Base-by-base conservation (phyloP, 169 alveolate genomes). In the Amoebophrya sp. region DNA sequence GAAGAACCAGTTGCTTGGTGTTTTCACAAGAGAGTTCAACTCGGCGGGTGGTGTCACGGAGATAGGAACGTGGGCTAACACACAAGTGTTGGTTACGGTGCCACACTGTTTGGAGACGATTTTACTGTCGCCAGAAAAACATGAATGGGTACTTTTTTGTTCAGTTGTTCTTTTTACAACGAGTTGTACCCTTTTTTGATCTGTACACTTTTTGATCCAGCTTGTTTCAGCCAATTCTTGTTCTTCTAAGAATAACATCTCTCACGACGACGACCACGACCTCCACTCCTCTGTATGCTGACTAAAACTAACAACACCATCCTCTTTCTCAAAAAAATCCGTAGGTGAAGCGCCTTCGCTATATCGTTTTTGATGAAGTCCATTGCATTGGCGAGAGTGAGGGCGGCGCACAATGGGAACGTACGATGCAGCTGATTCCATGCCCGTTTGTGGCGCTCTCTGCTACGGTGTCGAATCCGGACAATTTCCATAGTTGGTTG, bases 361-460 rank as follows among this genome's bases (percentile, higher is more conserved):
- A 97, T 91, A 96, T 97, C 0, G 96, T 97, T 91, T 94, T 97
- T 78, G 99, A 97, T 91, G 98, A 97, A 93, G 96, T 97, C 78
- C 99, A 97, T 91, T 96, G 98, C 93, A 95, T 96, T 41, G 95
- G 97, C 33, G 96, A 95, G 40, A 94, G 93, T 54, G 97, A 95
- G 40, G 95, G 93, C 40, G 97, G 96, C 12, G 93, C 95, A 34
- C 91, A 55, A 93, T 92, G 97, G 95, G 92, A 93, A 91, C 94
- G 97, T 26, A 93, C 95, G 55, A 90, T 96, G 90, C 98, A 97
- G 94, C 95, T 97, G 90, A 94, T 95, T 55, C 97, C 97, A n/a
- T 96, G 98, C 89, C 98, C 98, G 41, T 97, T 96, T 96, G 93
- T 97, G 78, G 98, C 98, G 41, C 94, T 97, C 92, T 96, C 98